Conservation (phyloP, 495 filamentous ascomycete genomes). For the Podospora didyma region DNA sequence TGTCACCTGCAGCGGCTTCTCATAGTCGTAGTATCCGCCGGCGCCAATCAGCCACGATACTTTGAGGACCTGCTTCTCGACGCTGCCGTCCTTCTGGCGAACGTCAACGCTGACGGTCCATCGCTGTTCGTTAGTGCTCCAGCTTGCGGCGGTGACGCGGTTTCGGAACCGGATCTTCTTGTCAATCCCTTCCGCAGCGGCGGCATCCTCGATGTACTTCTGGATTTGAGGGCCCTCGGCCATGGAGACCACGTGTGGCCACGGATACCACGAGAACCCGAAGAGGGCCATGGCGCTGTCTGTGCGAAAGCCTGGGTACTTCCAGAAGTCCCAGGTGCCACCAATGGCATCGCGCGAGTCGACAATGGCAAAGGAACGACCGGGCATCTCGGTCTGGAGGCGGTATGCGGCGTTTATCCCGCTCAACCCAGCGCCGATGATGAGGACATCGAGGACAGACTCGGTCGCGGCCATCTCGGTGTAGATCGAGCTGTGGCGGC, state of each 20-base stretch:
- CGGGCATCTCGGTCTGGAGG: constrained; percentile 56
- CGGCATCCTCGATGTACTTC: constrained; percentile 59
- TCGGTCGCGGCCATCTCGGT: constrained; percentile 12
- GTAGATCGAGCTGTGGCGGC: too few species aligned
- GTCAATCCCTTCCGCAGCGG: constrained; percentile 57
- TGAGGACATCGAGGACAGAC: constrained; percentile 53
- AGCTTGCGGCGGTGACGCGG: constrained; percentile 51
- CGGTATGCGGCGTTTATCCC: constrained; percentile 74
- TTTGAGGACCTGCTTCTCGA: constrained; percentile 36
- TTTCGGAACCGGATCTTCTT: constrained; percentile 57
- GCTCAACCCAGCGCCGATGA: constrained; percentile 71
- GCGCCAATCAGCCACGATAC: constrained; percentile 57
- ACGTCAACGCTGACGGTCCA: constrained; percentile 60
- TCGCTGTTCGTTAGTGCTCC: constrained; percentile 53
- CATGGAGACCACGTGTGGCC: constrained; percentile 55
- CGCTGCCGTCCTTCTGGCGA: constrained; percentile 29
- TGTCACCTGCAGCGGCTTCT: constrained; percentile 46
- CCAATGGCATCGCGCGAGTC: constrained; percentile 58
- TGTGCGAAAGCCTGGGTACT: constrained; percentile 65
- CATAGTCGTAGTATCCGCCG: constrained; percentile 68
- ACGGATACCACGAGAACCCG: constrained; percentile 66
- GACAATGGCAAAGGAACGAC: constrained; percentile 55
- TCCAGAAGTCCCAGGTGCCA: constrained; percentile 71
- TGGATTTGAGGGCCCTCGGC: constrained; percentile 56
- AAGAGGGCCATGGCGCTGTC: constrained; percentile 67